A percentile compares a stretch with the other conserved stretches of the same genome.
These are phyloP conservation scores for Amniculicola lignicola DNA, from an alignment of 495 filamentous ascomycete species.

Conservation along the genomic window DNA sequence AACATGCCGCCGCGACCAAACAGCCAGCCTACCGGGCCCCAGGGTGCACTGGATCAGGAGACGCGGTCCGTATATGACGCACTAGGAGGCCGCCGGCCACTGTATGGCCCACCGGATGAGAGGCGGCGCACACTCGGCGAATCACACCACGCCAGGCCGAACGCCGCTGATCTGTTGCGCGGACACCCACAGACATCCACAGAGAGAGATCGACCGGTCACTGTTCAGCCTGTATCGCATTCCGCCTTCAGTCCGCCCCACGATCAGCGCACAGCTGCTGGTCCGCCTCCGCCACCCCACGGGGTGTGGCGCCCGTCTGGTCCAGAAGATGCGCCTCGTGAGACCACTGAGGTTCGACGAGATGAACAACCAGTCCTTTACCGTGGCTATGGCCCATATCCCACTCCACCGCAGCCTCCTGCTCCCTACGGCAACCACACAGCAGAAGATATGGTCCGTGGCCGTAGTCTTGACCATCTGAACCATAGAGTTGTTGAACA, in stretches of 20 bases:
- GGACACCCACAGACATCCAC: not conserved
- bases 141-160: conserved; percentile 30
- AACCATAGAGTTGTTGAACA: conserved; percentile 22
- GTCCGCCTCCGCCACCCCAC: not conserved
- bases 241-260: conserved; percentile 36
- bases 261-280: not conserved
- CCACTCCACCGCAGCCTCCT: conserved; percentile 13
- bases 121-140: conserved; percentile 30
- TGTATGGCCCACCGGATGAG: conserved; percentile 20
- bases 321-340: conserved; percentile 14
- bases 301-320: conserved; percentile 17
- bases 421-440: conserved; percentile 1
- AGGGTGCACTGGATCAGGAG: conserved; percentile 12
- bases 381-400: conserved; percentile 20
- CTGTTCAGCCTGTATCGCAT: conserved; percentile 34
- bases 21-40: conserved; percentile 31
- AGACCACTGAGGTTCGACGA: conserved; percentile 21
- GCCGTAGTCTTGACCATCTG: conserved; percentile 24
- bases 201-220: conserved; percentile 32
- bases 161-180: conserved; percentile 17
- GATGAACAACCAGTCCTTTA: conserved; percentile 22
- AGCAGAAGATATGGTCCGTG: conserved; percentile 29
- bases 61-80: conserved; percentile 8
- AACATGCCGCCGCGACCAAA: conserved; percentile 35
- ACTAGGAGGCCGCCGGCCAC: conserved; percentile 6